Conservation (phyloP, 2,329 filamentous ascomycete genomes). For the Phaeosphaeria sp. region DNA sequence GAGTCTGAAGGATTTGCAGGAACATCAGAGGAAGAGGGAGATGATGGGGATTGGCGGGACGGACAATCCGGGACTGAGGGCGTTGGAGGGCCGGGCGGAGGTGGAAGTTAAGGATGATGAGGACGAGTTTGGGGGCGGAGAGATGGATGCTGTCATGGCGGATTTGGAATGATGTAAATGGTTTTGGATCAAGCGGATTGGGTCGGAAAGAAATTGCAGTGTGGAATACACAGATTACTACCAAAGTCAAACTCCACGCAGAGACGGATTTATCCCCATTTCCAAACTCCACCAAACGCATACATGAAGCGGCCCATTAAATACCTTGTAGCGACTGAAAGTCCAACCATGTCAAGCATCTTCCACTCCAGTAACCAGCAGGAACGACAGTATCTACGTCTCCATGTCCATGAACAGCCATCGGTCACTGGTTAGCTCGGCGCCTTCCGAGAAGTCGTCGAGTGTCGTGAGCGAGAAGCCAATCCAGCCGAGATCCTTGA, state of each 20-base stretch:
- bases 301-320: background rate
- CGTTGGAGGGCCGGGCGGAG: conserved; percentile 38
- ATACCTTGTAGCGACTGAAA: background rate
- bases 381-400: conserved; percentile 56
- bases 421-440: conserved; percentile 69
- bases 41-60: conserved; percentile 71
- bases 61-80: conserved; percentile 53
- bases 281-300: background rate
- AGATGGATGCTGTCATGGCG: conserved; percentile 47
- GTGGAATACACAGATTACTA: background rate
- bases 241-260: background rate
- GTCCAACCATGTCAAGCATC: background rate
- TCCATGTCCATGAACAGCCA: conserved; percentile 94
- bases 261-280: background rate
- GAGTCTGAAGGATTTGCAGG: conserved; percentile 79
- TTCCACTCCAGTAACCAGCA: background rate
- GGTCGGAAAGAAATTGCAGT: too few relatives aligned
- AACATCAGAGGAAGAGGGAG: conserved; percentile 77
- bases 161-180: conserved; percentile 29
- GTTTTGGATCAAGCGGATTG: too few relatives aligned
- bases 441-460: conserved; percentile 71
- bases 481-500: conserved; percentile 89
- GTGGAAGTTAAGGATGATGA: conserved; percentile 25
- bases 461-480: conserved; percentile 85
- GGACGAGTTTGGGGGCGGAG: conserved; percentile 45